Evolutionary conservation across 1,139 yeast genomes (phyloP).

Genomic region (Yamadazyma kanchanaburiensis): DNA sequence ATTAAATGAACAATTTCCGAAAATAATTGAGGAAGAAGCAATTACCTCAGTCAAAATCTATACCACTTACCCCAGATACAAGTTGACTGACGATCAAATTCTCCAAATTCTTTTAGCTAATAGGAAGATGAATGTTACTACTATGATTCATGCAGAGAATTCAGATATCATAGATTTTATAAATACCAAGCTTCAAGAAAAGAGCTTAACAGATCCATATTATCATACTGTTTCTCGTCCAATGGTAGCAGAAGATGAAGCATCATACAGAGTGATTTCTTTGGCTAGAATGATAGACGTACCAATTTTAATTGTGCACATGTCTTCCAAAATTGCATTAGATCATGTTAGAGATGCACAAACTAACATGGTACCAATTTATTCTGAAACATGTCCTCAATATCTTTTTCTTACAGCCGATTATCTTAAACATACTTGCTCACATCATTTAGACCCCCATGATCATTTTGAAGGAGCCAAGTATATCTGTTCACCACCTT

Average conservation of each 20-base stretch:
- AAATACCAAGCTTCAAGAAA: conserved; percentile 32
- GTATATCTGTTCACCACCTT: conserved; percentile 47
- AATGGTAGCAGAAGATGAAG: conserved; percentile 44
- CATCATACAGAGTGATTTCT: conserved; percentile 44
- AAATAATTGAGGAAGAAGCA: conserved; percentile 18
- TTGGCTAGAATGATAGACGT: conserved; percentile 37
- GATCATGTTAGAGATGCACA: conserved; percentile 40
- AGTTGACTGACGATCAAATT: conserved; percentile 35
- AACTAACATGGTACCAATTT: conserved; percentile 33
- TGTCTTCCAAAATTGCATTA: conserved; percentile 41
- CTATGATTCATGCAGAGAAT: conserved; percentile 51
- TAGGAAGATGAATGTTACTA: conserved; percentile 36
- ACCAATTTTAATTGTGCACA: conserved; percentile 46
- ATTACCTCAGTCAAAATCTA: conserved; percentile 44
- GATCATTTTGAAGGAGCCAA: conserved; percentile 43
- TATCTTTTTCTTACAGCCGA: conserved; percentile 39
- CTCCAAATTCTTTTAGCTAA: conserved; percentile 35
- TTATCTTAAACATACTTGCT: conserved; percentile 22
- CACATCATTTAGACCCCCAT: conserved; percentile 20
- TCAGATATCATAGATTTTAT: conserved; percentile 42
- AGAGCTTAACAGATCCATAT: conserved; percentile 33
- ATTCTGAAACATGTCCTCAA: conserved; percentile 50
- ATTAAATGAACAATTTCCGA: conserved; percentile 14
- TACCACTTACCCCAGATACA: conserved; percentile 43
- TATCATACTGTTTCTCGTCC: conserved; percentile 47